Evolutionary conservation across 768 basidiomycete species (phyloP).

Genomic region (Rhodotorula taiwanensis): DNA sequence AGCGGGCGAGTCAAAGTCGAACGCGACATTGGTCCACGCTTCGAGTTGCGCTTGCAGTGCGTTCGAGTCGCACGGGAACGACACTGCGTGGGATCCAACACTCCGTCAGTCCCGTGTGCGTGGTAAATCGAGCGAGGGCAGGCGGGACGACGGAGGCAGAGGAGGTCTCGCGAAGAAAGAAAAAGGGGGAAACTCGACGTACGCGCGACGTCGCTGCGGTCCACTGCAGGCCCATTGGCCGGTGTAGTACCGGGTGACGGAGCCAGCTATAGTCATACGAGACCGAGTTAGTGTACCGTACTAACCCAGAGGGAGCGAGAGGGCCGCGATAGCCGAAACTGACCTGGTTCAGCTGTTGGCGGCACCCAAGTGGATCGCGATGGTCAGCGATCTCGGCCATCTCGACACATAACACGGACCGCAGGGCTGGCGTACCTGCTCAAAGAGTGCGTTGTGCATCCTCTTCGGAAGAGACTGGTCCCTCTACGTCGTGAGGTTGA

Average conservation of each 20-base stretch:
- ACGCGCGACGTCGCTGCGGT: slow-evolving; percentile 27
- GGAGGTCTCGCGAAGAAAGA: background rate
- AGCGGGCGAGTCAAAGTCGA: slow-evolving; percentile 36
- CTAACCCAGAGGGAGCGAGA: background rate
- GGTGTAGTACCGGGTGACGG: slow-evolving; percentile 21
- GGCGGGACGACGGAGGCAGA: background rate
- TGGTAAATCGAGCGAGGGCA: background rate
- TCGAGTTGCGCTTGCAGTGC: slow-evolving; percentile 34
- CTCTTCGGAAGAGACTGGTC: no score
- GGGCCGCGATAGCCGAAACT: background rate
- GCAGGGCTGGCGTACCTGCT: slow-evolving; percentile 18
- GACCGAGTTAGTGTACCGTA: no score
- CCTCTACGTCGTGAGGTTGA: background rate
- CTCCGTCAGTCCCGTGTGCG: background rate
- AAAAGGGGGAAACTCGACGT: no score
- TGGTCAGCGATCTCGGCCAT: no score
- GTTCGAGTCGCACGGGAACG: slow-evolving; percentile 29
- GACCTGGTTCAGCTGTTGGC: slow-evolving; percentile 30
- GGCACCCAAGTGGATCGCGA: no score
- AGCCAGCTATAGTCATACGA: slow-evolving; percentile 16
- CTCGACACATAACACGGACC: no score
- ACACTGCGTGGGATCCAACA: background rate
- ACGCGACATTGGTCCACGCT: slow-evolving; percentile 36
- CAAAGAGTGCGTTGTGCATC: slow-evolving; percentile 8
- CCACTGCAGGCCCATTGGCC: slow-evolving; percentile 17